Evolutionary conservation across 1,284 basidiomycete genomes (phyloP).

Genomic region (Sporisorium scitamineum): DNA sequence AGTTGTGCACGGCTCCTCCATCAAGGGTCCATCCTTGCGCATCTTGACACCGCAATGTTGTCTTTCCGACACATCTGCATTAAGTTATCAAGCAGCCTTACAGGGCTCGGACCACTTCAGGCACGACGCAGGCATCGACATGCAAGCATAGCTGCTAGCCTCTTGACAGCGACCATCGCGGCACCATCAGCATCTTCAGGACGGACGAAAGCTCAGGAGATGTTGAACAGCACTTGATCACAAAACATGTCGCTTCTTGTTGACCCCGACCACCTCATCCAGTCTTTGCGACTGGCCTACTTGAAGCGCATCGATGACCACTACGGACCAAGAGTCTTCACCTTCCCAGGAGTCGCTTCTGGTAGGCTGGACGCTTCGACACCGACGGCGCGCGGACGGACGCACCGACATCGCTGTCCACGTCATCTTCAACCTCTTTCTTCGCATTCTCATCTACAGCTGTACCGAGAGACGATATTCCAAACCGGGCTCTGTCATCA

Average conservation of each 20-base stretch:
- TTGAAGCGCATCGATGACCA: conserved; percentile 61
- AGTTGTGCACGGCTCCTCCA: conserved; percentile 18
- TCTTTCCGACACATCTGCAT: conserved; percentile 2
- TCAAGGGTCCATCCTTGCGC: conserved; percentile 34
- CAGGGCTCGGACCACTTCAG: not conserved
- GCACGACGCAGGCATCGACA: not conserved
- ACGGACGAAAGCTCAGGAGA: not conserved
- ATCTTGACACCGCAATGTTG: not conserved
- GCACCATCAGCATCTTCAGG: not conserved
- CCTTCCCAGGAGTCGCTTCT: conserved; percentile 37
- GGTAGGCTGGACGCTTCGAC: conserved; percentile 7
- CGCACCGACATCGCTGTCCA: conserved; percentile 5
- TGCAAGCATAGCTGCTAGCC: not conserved
- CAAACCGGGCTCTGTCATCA: not conserved
- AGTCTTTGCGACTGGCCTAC: conserved; percentile 59
- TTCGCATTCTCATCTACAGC: conserved; percentile 24
- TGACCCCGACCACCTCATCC: conserved; percentile 56
- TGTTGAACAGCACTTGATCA: not conserved
- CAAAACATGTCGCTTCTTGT: conserved; percentile 49
- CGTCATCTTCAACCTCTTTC: conserved; percentile 25
- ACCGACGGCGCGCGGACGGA: not conserved
- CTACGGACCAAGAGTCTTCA: conserved; percentile 57
- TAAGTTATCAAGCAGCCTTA: not conserved
- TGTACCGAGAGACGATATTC: conserved; percentile 3
- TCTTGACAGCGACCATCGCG: not conserved